Evolutionary conservation across 164 flowering plant genomes (phyloP), one percentile per base, ranked within the genome.

Genomic region (Malania oleifera): DNA sequence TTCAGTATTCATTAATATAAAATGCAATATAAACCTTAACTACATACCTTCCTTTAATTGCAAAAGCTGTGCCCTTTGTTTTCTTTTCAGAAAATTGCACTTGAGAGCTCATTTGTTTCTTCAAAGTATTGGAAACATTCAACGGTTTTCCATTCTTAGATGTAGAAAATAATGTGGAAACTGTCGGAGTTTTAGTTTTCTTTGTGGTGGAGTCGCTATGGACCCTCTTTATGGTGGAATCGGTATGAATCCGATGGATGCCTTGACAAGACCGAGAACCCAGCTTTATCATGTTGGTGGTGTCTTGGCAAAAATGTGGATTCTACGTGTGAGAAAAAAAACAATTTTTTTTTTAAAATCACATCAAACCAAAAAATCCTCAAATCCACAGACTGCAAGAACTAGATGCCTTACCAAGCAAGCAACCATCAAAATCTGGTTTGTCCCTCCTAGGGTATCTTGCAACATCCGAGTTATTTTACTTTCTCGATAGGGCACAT

Each of bases 401-500:
- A 44, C 4, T n/a, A n/a, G n/a, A n/a, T n/a, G n/a, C n/a, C 77
- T 48, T 57, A 88, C 96, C 85, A 88, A 67, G 71, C 96, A 83
- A 51, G 82, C 59, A 28, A 88, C 40, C 74, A 86, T 66, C 70
- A 84, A 47, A 46, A 76, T 57, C 52, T 19, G 64, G 64, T 59
- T 80, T 23, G 34, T 53, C 49, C 82, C 79, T 10, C 83, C 78
- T 31, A 89, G 58, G n/a, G 91, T 82, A 52, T 81, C 89, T 71
- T 80, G 82, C 63, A 89, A 65, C 61, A 89, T 68, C 31, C 75
- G 81, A 37, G 91, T 79, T 9, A 89, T 72, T 67, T 82, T 86
- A 67, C 91, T 77, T 57, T 82, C 93, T 11, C 93, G 80, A 43
- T 73, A 89, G 27, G 91, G 93, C 5, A 86, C 83, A 52, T 72